Conservation (phyloP, 306 rosid species). For the barrel medic (Medicago truncatula) region DNA sequence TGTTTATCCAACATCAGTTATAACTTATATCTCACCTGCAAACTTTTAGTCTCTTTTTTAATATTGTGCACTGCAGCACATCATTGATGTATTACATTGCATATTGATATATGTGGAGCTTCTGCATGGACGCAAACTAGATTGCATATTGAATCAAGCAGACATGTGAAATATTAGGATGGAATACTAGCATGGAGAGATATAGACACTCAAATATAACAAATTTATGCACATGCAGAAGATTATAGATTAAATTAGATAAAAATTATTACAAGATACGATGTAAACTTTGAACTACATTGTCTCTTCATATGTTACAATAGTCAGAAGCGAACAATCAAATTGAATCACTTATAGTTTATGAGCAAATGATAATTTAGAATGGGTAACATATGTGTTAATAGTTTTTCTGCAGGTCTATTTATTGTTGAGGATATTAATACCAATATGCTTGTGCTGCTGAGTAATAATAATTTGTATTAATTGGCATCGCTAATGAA, state of each 20-base stretch:
- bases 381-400: constrained; percentile 25
- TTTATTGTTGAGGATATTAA: constrained; percentile 31
- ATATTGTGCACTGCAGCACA: constrained; percentile 3
- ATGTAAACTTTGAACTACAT: constrained; percentile 5
- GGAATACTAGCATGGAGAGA: constrained; percentile 16
- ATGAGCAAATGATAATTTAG: constrained; percentile 25
- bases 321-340: constrained; percentile 24
- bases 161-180: constrained; percentile 29
- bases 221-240: constrained; percentile 8
- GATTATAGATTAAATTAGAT: not conserved
- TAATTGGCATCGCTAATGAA: constrained; percentile 37
- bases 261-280: constrained; percentile 5
- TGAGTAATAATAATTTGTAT: constrained; percentile 35
- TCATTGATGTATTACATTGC: constrained; percentile 18
- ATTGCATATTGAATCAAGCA: constrained; percentile 23
- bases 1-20: not conserved
- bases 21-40: not conserved
- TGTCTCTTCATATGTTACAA: constrained; percentile 3
- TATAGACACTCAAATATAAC: constrained; percentile 10
- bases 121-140: constrained; percentile 12
- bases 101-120: constrained; percentile 22
- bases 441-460: constrained; percentile 40
- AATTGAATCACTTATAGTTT: constrained; percentile 18
- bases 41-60: constrained; percentile 18
- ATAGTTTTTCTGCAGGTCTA: constrained; percentile 36